A percentile compares a stretch with the other conserved stretches of the same genome.
These are phyloP conservation scores for Peronospora destructor DNA, from an alignment of 352 stramenopile species.

Conservation along the genomic window DNA sequence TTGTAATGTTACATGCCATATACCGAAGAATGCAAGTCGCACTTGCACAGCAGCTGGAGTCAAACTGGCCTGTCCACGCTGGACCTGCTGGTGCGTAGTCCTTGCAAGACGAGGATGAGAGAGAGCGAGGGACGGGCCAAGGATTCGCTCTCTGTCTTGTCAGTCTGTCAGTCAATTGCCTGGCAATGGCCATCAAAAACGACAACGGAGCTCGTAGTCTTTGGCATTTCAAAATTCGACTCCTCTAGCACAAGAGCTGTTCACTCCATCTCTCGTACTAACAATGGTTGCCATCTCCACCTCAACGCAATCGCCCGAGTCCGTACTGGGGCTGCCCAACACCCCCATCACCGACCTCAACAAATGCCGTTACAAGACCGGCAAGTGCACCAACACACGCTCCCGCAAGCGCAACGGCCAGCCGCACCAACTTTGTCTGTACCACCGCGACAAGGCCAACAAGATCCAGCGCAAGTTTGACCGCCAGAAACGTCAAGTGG, in stretches of 20 bases:
- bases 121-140: conserved; percentile 12
- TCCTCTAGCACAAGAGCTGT: conserved; percentile 19
- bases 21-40: conserved; percentile 3
- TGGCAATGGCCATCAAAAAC: conserved; percentile 9
- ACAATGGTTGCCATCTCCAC: conserved; percentile 27
- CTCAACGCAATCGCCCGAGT: conserved; percentile 13
- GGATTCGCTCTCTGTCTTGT: conserved; percentile 18
- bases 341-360: conserved; percentile 9
- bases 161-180: not conserved
- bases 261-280: not conserved
- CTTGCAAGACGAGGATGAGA: conserved; percentile 14
- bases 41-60: conserved; percentile 5
- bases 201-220: not conserved
- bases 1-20: conserved; percentile 14
- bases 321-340: conserved; percentile 13
- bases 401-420: conserved; percentile 83
- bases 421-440: conserved; percentile 81
- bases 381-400: conserved; percentile 78
- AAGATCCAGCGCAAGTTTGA: conserved; percentile 87
- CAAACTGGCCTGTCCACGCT: conserved; percentile 17
- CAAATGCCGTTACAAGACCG: conserved; percentile 83
- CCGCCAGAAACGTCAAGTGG: conserved; percentile 77
- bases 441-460: conserved; percentile 86
- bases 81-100: conserved; percentile 20
- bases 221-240: conserved; percentile 31